Conservation (phyloP, 176 grass and related monocot species). For the Melocanna baccifera region DNA sequence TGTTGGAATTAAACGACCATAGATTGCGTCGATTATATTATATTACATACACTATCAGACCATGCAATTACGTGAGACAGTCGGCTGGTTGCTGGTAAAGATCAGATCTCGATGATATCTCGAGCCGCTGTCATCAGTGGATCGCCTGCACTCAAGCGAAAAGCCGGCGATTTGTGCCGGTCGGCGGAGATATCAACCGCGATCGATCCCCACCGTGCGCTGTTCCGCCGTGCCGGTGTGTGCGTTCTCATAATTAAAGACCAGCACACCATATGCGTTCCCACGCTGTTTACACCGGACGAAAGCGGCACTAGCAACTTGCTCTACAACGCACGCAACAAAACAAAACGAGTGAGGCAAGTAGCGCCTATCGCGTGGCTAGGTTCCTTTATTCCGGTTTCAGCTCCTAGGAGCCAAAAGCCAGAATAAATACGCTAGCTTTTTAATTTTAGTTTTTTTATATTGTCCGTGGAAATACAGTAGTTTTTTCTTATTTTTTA, state of each 20-base stretch:
- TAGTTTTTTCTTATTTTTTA: too few species aligned
- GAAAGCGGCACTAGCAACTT: not conserved
- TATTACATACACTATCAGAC: too few species aligned
- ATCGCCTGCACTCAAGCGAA: not conserved
- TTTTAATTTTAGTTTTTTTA: too few species aligned
- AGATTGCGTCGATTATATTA: not conserved
- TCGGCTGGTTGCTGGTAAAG: not conserved
- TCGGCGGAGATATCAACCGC: not conserved
- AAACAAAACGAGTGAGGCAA: not conserved
- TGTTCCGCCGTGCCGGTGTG: not conserved
- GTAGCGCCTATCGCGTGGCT: not conserved
- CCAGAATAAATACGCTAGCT: too few species aligned
- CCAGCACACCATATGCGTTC: not conserved
- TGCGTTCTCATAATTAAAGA: not conserved
- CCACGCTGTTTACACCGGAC: not conserved
- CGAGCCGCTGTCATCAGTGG: not conserved
- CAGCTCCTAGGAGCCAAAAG: too few species aligned
- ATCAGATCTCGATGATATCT: not conserved
- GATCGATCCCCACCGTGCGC: not conserved
- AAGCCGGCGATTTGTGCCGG: not conserved
- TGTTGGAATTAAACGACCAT: not conserved
- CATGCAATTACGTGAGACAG: too few species aligned
- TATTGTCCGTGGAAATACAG: too few species aligned
- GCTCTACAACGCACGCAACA: not conserved
- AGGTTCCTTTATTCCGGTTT: too few species aligned